Conservation (phyloP, 2,329 filamentous ascomycete species). For the Sphaerulina populicola region DNA sequence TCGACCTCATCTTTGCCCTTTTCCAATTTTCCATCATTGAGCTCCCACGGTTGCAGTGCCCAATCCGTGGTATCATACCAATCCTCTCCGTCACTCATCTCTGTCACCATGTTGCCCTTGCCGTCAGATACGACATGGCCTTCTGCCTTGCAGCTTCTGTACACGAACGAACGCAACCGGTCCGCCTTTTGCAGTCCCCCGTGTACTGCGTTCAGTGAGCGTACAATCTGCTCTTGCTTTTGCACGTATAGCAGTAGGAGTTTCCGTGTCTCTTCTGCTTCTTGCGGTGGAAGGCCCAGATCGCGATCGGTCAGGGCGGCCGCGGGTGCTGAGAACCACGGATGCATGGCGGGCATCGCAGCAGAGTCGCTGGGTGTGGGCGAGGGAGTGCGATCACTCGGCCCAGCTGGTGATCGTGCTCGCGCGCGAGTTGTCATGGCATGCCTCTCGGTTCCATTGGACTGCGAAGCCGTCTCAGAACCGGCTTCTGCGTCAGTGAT, state of each 20-base stretch:
- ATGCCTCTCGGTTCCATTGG: constrained; percentile 39
- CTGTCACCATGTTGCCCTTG: constrained; percentile 34
- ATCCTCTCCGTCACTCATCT: constrained; percentile 82
- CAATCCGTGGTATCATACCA: constrained; percentile 81
- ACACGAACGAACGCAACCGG: constrained; percentile 60
- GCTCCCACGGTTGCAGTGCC: constrained; percentile 44
- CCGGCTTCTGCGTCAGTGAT: constrained; percentile 18
- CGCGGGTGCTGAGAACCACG: constrained; percentile 61
- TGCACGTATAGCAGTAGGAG: constrained; percentile 69
- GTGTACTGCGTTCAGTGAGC: constrained; percentile 59
- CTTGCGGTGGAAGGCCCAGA: constrained; percentile 60
- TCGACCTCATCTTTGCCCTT: constrained; percentile 76
- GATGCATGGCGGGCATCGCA: constrained; percentile 53
- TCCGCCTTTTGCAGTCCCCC: constrained; percentile 65
- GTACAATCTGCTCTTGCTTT: constrained; percentile 76
- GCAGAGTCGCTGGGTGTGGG: constrained; percentile 40
- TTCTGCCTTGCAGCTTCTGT: constrained; percentile 70
- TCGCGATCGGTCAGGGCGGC: constrained; percentile 59
- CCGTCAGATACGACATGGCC: constrained; percentile 51
- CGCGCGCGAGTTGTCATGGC: constrained; percentile 50
- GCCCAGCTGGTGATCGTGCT: constrained; percentile 36
- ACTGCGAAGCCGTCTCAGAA: constrained; percentile 38
- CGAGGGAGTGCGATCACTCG: constrained; percentile 33
- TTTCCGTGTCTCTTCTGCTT: constrained; percentile 70
- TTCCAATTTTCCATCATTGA: constrained; percentile 56